Evolutionary conservation across 345 rosid genomes (phyloP), one percentile per base, ranked within the genome.

Genomic region (Salix koriyanagi): DNA sequence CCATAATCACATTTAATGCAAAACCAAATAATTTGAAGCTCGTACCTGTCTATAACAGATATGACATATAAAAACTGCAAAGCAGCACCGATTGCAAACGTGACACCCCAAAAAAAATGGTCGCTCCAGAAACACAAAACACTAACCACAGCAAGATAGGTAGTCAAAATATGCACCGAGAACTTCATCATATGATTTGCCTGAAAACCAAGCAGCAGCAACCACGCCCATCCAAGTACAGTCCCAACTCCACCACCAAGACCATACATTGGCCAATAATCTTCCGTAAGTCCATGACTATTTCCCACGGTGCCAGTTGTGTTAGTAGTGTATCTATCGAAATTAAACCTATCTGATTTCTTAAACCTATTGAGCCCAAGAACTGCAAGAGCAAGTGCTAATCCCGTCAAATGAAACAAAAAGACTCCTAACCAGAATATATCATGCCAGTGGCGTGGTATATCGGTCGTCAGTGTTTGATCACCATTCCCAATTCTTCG

Each of bases 61-160:
- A 96, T 85, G 78, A 93, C 96, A 83, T 96, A 96, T 88, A 96
- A 83, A 85, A 96, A 96, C 91, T 96, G 98, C 81, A 96, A 74
- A 5, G 90, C 87, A 61, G 94, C 97, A 74, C 91, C 97, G 41
- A 86, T 76, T 3, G 92, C 96, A 78, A 96, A 93, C 14, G 92
- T 88, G 32, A 90, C 92, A 8, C 97, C 98, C 90, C 97, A 91
- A 78, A 94, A 92, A 81, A 79, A 68, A 70, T 74, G 77, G 78
- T 74, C 74, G 21, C 88, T 86, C 99, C 99, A 94, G 87, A 94
- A 94, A 83, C 97, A 94, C 52, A 94, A 77, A 14, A 92, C 97
- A 81, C 99, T 90, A 82, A 92, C 81, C 75, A 94, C 97, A 30
- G 99, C 95, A 56, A 94, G 90, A 79, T 94, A 94, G 39, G 97